phyloP scores from a whole-genome alignment of 352 stramenopile species.

The Thalassiosira mediterranea region DNA sequence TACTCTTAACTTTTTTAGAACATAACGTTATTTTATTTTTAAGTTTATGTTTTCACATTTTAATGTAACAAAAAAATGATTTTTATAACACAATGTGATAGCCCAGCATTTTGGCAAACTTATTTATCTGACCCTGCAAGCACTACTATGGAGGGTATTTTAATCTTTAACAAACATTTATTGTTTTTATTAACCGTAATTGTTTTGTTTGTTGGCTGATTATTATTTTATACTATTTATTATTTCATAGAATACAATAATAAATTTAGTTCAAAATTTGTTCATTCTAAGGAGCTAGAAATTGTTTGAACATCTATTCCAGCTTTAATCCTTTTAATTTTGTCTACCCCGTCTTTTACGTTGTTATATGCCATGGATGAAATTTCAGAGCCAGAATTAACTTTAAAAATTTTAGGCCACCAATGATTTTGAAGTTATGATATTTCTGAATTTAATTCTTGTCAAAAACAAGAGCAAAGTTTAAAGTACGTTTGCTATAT shows the following conservation, averaged over 20 bases:
- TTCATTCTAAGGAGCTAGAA: constrained; percentile 39
- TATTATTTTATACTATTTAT: constrained; percentile 49
- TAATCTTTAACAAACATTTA: constrained; percentile 50
- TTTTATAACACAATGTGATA: constrained; percentile 51
- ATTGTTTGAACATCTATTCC: constrained; percentile 35
- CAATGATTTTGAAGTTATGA: constrained; percentile 45
- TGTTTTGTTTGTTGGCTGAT: constrained; percentile 54
- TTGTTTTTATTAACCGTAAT: constrained; percentile 42
- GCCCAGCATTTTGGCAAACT: constrained; percentile 47
- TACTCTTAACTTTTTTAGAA: background rate
- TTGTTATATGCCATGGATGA: constrained; percentile 49
- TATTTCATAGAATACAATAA: constrained; percentile 52
- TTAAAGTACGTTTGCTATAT: constrained; percentile 32
- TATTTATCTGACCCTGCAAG: constrained; percentile 40
- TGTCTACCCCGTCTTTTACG: constrained; percentile 28
- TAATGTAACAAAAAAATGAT: constrained; percentile 16
- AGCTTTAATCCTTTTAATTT: constrained; percentile 34
- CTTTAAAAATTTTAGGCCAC: constrained; percentile 48
- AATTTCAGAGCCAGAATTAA: constrained; percentile 50
- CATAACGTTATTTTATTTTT: constrained; percentile 1
- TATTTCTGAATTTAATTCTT: constrained; percentile 32
- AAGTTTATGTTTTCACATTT: background rate
- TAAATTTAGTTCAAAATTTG: constrained; percentile 60
- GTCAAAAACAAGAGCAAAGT: constrained; percentile 30
- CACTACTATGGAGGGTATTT: constrained; percentile 39